Conservation (phyloP, 257 asterid genomes). For the Lantana camara region DNA sequence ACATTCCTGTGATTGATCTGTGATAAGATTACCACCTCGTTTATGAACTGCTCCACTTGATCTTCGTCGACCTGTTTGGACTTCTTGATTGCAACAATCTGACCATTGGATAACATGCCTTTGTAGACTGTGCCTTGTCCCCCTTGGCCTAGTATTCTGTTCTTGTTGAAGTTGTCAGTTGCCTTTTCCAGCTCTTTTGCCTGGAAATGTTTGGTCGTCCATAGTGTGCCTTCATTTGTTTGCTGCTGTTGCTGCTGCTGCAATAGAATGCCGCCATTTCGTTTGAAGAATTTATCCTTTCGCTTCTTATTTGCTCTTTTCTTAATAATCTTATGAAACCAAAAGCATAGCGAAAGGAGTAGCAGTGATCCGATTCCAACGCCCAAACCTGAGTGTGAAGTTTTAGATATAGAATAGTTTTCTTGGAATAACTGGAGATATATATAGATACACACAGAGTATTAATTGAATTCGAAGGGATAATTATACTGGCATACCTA, state of each 20-base stretch:
- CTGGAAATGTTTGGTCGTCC: constrained; percentile 6
- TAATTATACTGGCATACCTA: too few relatives aligned
- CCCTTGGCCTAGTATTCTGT: background rate
- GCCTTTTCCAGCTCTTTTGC: constrained; percentile 18
- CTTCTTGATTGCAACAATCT: background rate
- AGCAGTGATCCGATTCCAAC: constrained; percentile 18
- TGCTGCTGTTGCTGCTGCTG: too few relatives aligned
- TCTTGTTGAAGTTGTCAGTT: constrained; percentile 22
- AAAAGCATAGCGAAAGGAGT: background rate
- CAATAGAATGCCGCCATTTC: constrained; percentile 29
- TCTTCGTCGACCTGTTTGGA: background rate
- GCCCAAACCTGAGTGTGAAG: too few relatives aligned
- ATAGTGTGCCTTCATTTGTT: constrained; percentile 16
- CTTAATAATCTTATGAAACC: background rate
- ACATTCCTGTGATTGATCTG: constrained; percentile 41
- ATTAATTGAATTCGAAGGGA: too few relatives aligned
- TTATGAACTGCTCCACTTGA: background rate
- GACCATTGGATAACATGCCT: background rate
- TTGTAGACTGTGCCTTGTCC: background rate
- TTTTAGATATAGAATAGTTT: too few relatives aligned
- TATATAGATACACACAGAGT: too few relatives aligned
- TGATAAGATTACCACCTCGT: constrained; percentile 22
- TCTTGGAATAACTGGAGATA: too few relatives aligned
- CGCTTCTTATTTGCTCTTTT: background rate
- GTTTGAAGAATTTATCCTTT: constrained; percentile 14